These are phyloP conservation scores for Hemileccinum rubropunctum DNA, from an alignment of 768 basidiomycete species.

Conservation along the genomic window DNA sequence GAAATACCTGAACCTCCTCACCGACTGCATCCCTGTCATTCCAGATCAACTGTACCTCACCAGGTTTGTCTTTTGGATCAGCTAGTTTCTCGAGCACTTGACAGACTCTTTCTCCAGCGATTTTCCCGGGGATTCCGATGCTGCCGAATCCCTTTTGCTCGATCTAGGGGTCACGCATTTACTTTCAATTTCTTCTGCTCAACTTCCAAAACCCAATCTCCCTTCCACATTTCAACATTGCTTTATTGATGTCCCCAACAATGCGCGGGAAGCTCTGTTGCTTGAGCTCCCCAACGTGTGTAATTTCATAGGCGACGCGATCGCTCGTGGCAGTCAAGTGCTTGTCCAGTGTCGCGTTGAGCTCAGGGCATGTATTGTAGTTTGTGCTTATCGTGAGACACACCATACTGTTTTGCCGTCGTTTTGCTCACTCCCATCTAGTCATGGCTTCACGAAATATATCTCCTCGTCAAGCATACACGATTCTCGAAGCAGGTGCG, in stretches of 20 bases:
- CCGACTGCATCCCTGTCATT: conserved; percentile 52
- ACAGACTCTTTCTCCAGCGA: conserved; percentile 37
- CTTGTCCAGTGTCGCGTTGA: conserved; percentile 57
- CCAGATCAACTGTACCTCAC: conserved; percentile 49
- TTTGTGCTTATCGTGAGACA: conserved; percentile 50
- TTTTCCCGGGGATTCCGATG: conserved; percentile 51
- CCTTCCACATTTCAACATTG: conserved; percentile 34
- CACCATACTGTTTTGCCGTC: neutral
- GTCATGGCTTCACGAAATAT: conserved; percentile 47
- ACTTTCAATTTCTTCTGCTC: conserved; percentile 54
- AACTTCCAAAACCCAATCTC: conserved; percentile 34
- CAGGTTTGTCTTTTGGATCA: conserved; percentile 35
- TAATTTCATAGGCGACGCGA: conserved; percentile 42
- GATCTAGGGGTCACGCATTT: conserved; percentile 55
- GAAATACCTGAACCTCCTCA: conserved; percentile 48
- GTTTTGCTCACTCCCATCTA: conserved; percentile 19
- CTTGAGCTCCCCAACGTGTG: conserved; percentile 46
- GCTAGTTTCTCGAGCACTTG: neutral
- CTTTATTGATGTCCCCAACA: conserved; percentile 42
- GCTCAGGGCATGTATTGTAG: conserved; percentile 50
- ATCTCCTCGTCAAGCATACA: conserved; percentile 39
- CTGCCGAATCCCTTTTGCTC: conserved; percentile 47
- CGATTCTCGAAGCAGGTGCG: conserved; percentile 43
- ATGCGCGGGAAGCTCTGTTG: conserved; percentile 40
- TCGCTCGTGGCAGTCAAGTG: conserved; percentile 42